Base-by-base conservation (phyloP, 1,139 yeast species). In the Meyerozyma elateridarum region DNA sequence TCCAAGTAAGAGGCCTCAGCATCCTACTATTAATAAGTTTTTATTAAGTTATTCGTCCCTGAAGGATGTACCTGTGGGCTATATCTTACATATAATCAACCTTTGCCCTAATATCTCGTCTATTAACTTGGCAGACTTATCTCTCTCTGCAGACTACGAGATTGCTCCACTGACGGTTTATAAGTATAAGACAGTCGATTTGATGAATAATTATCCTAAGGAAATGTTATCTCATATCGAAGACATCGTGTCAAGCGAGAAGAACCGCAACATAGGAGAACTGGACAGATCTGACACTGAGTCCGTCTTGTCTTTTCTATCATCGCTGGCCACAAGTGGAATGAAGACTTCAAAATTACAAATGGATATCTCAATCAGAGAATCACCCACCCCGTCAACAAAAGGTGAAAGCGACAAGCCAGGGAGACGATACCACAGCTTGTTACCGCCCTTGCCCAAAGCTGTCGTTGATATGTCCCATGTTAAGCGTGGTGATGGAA, bases 31-130 rank as follows among this genome's bases (percentile, higher is more conserved):
- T 29, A 80, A 76, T 48, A 69, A 71, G 40, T 75, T 24, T 15
- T 18, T 24, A 9, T 8, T 24, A 4, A 18, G 15, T 9, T 24
- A 24, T 24, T 17, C 27, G 9, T 15, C 27, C 8, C 27, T 24
- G 27, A 17, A 68, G 43, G 93, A 83, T 52, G 47, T 83, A 4
- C 93, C 93, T 1, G 59, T 79, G 29, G 93, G 91, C 0, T 73
- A 76, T 44, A 46, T 82, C 6, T 50, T 82, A 19, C 87, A 80
- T 51, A 48, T 82, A 28, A 49, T 83, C 25, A 67, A 67, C 25
- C 54, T 72, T 22, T 82, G 93, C 46, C 76, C 76, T 6, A 77
- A 79, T 41, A 46, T 82, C 25, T 54, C 49, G 7, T 48, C 56
- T 6, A 45, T 82, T 15, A 64, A 80, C 42, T 50, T 83, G 14